These are phyloP conservation scores for Pyrus bretschneideri DNA, from an alignment of 306 rosid genomes.

Conservation along the genomic window DNA sequence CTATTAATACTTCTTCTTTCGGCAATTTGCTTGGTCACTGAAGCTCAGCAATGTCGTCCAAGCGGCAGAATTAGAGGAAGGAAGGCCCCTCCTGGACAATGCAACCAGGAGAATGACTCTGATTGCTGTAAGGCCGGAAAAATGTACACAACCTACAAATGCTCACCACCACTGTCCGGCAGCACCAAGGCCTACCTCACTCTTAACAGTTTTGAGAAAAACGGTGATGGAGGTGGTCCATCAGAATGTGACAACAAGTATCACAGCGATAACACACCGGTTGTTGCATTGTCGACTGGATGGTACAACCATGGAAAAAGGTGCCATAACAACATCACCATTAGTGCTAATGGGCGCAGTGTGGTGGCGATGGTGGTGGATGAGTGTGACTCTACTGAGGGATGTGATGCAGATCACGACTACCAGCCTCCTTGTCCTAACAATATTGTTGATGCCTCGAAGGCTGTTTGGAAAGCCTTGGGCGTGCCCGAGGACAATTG, in stretches of 20 bases:
- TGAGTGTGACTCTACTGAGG: constrained; percentile 48
- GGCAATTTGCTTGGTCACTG: background rate
- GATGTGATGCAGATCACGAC: constrained; percentile 38
- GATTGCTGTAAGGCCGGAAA: constrained; percentile 34
- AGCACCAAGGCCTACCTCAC: constrained; percentile 43
- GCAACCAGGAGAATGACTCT: constrained; percentile 38
- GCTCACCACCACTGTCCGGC: constrained; percentile 25
- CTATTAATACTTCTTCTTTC: background rate
- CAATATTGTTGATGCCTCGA: constrained; percentile 38
- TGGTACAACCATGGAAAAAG: constrained; percentile 35
- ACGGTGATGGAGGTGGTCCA: constrained; percentile 38
- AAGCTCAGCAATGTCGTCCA: constrained; percentile 11
- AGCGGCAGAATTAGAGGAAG: constrained; percentile 7
- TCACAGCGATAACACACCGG: constrained; percentile 25
- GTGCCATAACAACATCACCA: constrained; percentile 25
- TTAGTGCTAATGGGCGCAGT: constrained; percentile 32
- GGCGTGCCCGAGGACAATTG: constrained; percentile 9
- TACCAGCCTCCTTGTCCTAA: constrained; percentile 6
- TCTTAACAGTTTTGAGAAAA: constrained; percentile 37
- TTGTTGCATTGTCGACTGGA: constrained; percentile 45
- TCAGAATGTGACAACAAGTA: constrained; percentile 38
- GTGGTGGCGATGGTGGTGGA: constrained; percentile 51
- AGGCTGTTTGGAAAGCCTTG: constrained; percentile 24
- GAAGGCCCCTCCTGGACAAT: constrained; percentile 28
- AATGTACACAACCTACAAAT: constrained; percentile 26